Conservation (phyloP, 2,329 filamentous ascomycete species). For the Podosphaera fusca region DNA sequence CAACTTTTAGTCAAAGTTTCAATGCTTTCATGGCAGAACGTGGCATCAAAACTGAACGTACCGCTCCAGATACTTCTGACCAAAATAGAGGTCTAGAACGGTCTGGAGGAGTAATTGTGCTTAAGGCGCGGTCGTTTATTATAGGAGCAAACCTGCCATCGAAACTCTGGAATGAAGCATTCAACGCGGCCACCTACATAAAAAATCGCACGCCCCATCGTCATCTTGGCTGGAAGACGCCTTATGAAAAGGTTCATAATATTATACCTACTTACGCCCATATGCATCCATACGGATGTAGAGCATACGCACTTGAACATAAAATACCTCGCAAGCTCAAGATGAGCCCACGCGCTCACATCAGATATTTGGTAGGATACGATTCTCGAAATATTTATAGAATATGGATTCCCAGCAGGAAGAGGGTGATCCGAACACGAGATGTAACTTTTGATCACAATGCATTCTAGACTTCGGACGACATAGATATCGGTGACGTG, state of each 20-base stretch:
- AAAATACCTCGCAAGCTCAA: constrained; percentile 1
- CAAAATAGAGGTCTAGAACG: not conserved
- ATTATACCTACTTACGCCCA: not conserved
- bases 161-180: not conserved
- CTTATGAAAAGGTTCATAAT: not conserved
- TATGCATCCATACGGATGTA: not conserved
- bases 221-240: too few relatives aligned
- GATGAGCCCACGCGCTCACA: not conserved
- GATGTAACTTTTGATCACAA: too few relatives aligned
- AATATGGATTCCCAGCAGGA: too few relatives aligned
- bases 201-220: too few relatives aligned
- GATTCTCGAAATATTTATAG: not conserved
- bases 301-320: constrained; percentile 1
- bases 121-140: not conserved
- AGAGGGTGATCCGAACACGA: too few relatives aligned
- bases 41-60: not conserved
- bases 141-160: not conserved
- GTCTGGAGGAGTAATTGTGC: not conserved
- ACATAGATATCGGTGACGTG: not conserved
- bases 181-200: not conserved
- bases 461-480: not conserved
- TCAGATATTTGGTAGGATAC: not conserved
- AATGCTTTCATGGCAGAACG: not conserved
- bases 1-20: not conserved
- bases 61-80: not conserved